phyloP scores from a whole-genome alignment of 768 basidiomycete species.

The Rhodotorula toruloides region DNA sequence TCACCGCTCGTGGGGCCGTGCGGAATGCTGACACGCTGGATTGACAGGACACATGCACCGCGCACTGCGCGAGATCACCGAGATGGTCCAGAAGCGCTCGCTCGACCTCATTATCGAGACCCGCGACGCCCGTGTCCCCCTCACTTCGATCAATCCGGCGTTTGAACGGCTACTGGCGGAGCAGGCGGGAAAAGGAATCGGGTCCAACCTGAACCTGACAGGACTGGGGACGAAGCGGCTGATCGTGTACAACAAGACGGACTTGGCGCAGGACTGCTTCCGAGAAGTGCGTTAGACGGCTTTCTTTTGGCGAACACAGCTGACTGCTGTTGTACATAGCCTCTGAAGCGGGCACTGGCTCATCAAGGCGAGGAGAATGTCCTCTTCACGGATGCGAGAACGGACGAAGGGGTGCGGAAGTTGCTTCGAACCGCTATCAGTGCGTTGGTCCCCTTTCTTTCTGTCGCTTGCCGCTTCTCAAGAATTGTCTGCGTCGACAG shows the following conservation, averaged over 20 bases:
- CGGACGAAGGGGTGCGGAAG: conserved; percentile 45
- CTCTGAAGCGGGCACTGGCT: conserved; percentile 47
- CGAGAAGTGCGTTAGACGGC: conserved; percentile 59
- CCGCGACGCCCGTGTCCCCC: conserved; percentile 82
- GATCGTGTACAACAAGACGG: conserved; percentile 86
- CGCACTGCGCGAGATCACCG: conserved; percentile 40
- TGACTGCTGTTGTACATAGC: conserved; percentile 38
- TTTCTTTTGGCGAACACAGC: background rate
- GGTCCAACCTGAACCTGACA: conserved; percentile 39
- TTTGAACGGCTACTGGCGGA: conserved; percentile 60
- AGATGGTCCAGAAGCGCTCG: conserved; percentile 50
- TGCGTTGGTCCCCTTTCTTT: conserved; percentile 12
- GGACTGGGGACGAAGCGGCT: conserved; percentile 63
- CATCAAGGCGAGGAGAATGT: conserved; percentile 46
- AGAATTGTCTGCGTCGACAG: background rate
- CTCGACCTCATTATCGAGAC: conserved; percentile 92
- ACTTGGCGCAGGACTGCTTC: conserved; percentile 82
- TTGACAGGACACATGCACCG: conserved; percentile 38
- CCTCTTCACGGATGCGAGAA: conserved; percentile 48
- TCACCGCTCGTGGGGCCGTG: background rate
- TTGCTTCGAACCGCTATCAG: conserved; percentile 47
- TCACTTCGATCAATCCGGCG: conserved; percentile 86
- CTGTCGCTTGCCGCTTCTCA: background rate
- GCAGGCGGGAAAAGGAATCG: conserved; percentile 33
- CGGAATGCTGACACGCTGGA: background rate